Evolutionary conservation across 176 grass and related monocot genomes (phyloP).

Genomic region (Aegilops speltoides): DNA sequence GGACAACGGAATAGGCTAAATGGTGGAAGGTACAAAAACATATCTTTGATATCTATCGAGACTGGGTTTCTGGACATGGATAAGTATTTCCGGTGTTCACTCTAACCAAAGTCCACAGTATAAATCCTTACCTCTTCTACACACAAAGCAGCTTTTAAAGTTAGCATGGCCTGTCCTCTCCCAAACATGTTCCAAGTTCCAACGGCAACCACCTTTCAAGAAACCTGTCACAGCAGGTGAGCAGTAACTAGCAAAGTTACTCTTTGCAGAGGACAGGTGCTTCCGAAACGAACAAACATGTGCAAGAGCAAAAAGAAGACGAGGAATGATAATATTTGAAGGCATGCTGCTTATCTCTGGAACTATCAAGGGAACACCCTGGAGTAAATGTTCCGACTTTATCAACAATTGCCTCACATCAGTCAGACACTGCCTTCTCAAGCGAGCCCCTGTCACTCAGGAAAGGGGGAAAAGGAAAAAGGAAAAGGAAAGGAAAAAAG

Average conservation of each 20-base stretch:
- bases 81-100: background rate
- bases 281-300: background rate
- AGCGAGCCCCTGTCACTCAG: constrained; percentile 65
- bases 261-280: constrained; percentile 12
- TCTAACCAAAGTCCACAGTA: constrained; percentile 3
- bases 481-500: constrained; percentile 13
- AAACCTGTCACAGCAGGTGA: constrained; percentile 44
- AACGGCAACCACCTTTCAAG: constrained; percentile 24
- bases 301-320: background rate
- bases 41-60: background rate
- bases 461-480: constrained; percentile 20
- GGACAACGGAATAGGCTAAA: background rate
- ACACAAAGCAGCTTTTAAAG: background rate
- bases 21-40: background rate
- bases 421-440: constrained; percentile 54
- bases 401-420: constrained; percentile 38
- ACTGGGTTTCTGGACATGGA: background rate
- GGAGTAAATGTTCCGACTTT: constrained; percentile 27
- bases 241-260: constrained; percentile 14
- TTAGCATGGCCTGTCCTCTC: constrained; percentile 1
- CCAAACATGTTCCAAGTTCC: constrained; percentile 32
- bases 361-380: constrained; percentile 36
- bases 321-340: constrained; percentile 20
- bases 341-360: constrained; percentile 49
- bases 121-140: constrained; percentile 41